A percentile compares a stretch with the other conserved stretches of the same genome.
phyloP scores from a whole-genome alignment of 2,329 filamentous ascomycete species.

The Aspergillus ochraceus region DNA sequence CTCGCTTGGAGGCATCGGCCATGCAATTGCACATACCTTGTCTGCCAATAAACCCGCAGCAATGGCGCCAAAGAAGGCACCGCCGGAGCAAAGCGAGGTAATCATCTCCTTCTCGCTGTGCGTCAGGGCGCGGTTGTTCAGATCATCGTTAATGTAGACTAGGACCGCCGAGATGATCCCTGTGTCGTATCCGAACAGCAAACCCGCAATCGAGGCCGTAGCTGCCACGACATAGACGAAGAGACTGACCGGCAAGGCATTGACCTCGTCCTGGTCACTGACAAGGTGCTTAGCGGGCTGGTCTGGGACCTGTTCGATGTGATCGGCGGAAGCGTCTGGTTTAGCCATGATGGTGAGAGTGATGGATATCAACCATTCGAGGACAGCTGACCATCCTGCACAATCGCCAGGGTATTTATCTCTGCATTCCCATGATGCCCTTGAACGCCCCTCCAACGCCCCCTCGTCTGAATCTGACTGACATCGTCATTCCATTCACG shows the following conservation, averaged over 20 bases:
- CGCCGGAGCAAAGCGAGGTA: conserved; percentile 53
- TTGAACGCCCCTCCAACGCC: too few relatives aligned
- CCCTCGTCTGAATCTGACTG: background rate
- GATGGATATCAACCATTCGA: background rate
- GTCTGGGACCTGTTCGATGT: background rate
- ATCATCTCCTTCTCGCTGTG: conserved; percentile 53
- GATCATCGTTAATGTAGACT: conserved; percentile 33
- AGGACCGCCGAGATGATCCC: conserved; percentile 49
- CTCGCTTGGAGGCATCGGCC: background rate
- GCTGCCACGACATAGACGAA: conserved; percentile 41
- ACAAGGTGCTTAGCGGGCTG: background rate
- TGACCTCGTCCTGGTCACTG: conserved; percentile 20
- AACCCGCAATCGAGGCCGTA: conserved; percentile 34
- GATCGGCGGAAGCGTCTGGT: background rate
- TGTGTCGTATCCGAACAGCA: conserved; percentile 48
- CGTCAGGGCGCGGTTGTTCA: conserved; percentile 40
- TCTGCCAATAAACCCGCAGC: conserved; percentile 40
- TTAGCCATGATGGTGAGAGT: background rate
- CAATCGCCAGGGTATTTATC: background rate
- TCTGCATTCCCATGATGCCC: background rate
- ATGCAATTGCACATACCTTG: conserved; percentile 26
- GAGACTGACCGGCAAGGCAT: conserved; percentile 39
- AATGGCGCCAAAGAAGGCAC: conserved; percentile 48
- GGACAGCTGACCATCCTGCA: background rate
- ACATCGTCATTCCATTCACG: background rate